Base-by-base conservation (phyloP, 805 yeast species). In the Saturnispora zaruensis region DNA sequence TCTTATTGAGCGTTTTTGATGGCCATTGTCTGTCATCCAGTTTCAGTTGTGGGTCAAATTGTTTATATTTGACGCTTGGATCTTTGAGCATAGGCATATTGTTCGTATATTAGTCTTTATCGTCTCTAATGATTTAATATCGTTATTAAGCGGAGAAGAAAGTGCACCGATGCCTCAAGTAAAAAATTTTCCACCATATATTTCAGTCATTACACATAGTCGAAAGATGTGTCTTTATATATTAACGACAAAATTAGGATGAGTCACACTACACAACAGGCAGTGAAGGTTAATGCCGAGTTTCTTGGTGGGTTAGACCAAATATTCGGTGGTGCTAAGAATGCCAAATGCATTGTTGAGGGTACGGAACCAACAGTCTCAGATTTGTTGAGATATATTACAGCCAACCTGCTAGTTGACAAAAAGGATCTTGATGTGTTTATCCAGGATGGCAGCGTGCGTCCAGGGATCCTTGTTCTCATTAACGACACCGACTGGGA, bases 401-500 rank as follows among this genome's bases (percentile, higher is more conserved):
- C 77, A 6, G 67, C 68, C 6, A 73, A 73, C 13, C 72, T 85
- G 64, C 75, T 85, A 30, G 70, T 72, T 25, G 79, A 84, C 53
- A 71, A 78, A 32, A 78, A 77, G 52, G 89, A 84, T 60, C 69
- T 75, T 26, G 83, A 79, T 3, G 84, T 89, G 11, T 89, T 91
- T 60, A 72, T 90, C 6, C 93, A 87, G 58, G 90, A 87, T 57
- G 95, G 73, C 9, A 77, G 82, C 1, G 81, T 88, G 13, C 79
- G 98, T 46, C 96, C 98, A 0, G 99, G 99, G 2, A 87, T 91
- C 44, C 70, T 91, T 53, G 96, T 93, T 8, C 73, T 91, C 50
- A 84, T 91, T 54, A 91, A 91, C 61, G 98, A 91, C 63, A 81
- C 95, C 0, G 99, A 91, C 68, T 91, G 98, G 98, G 99, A 91